Evolutionary conservation across 768 basidiomycete genomes (phyloP), one percentile per base, ranked within the genome.

Genomic region (Pisolithus sp.): DNA sequence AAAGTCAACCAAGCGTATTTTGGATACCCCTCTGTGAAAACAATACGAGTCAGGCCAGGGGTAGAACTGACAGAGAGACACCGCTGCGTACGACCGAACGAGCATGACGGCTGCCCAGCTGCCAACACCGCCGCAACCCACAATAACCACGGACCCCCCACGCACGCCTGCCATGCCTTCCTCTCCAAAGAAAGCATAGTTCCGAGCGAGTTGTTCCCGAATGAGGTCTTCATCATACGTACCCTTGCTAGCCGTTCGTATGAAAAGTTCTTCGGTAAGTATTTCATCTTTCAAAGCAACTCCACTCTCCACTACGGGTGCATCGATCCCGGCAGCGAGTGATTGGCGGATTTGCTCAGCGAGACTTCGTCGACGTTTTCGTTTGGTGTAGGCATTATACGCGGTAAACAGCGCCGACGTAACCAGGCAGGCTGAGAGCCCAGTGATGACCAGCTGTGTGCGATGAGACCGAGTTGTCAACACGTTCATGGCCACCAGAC

Each of bases 31-130:
- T 34, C 89, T 89, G 57, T 15, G 59, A 23, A 21, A 50, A 7
- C 0, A 40, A 58, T 38, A 26, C 34, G 15, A 34, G 34, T 48
- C 34, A 49, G 52, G 40, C 21, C 4, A 39, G 12, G 6, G 18
- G 8, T 24, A 31, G 20, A n/a, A 34, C 30, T 18, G 40, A 24
- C 28, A 37, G 28, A 46, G 23, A 40, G 8, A 24, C 13, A 30
- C 23, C 28, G 36, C 21, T 26, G 80, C 89, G 64, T 62, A 93
- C 89, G 92, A 93, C 65, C 93, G 73, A 42, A 83, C 85, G 24
- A 93, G 81, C 95, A 95, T 95, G 30, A 95, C 80, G 15, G 93
- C 93, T 36, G 85, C 89, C 90, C 93, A 95, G 62, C 90, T 93
- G 0, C 96, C 96, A 0, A 99, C 96, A 2, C 96, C 95, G 52